Percentiles rank a stretch among this genome's conserved stretches.
Evolutionary conservation across 257 asterid species (phyloP).

Genomic region (Eucommia ulmoides): DNA sequence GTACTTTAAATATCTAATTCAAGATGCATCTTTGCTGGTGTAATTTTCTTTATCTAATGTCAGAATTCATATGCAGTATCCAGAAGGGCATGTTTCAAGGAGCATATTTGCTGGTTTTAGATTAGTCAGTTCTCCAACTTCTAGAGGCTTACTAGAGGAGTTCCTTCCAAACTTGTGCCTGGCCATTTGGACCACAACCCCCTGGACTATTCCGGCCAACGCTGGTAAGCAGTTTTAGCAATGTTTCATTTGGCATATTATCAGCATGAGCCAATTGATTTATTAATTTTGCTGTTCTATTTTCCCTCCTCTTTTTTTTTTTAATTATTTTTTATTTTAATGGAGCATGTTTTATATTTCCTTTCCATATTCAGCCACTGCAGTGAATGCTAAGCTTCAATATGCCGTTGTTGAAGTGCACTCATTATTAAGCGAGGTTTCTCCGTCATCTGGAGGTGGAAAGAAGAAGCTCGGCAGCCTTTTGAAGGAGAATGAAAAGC

Average conservation of each 20-base stretch:
- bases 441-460: constrained; percentile 33
- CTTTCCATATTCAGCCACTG: constrained; percentile 54
- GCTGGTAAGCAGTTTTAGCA: constrained; percentile 67
- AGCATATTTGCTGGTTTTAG: constrained; percentile 79
- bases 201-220: constrained; percentile 99
- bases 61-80: constrained; percentile 53
- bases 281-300: too few species aligned
- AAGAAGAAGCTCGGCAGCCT: constrained; percentile 60
- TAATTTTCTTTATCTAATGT: constrained; percentile 9
- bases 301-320: too few species aligned
- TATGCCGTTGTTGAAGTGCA: constrained; percentile 82
- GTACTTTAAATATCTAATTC: background rate
- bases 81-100: constrained; percentile 91
- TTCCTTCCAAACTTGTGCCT: constrained; percentile 62
- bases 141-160: constrained; percentile 43
- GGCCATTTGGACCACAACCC: constrained; percentile 98
- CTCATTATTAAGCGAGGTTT: constrained; percentile 25
- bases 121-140: constrained; percentile 42
- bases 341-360: background rate
- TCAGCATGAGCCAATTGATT: too few species aligned
- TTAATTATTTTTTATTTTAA: too few species aligned
- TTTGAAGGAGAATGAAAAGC: constrained; percentile 39
- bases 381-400: constrained; percentile 82
- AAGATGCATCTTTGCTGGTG: constrained; percentile 6
- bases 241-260: too few species aligned